Conservation (phyloP, 192 early-diverging fungal species). For the Podochytrium sp. region DNA sequence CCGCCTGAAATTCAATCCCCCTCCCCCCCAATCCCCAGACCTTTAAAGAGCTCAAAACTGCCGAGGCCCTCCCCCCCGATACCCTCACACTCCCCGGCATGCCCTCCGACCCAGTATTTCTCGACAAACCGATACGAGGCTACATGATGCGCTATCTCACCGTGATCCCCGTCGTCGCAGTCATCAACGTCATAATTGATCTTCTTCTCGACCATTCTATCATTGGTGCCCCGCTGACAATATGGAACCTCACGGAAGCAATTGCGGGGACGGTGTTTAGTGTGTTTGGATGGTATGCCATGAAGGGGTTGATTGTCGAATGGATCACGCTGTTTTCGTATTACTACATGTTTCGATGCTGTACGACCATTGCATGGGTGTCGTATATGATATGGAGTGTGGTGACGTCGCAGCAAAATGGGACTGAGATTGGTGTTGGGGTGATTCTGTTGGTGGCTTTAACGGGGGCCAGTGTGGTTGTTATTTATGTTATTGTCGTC, state of each 20-base stretch:
- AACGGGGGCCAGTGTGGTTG: background rate
- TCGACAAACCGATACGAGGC: slow-evolving; percentile 5
- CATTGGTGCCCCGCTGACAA: background rate
- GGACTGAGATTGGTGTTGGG: background rate
- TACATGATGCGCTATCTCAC: background rate
- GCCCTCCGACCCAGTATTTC: slow-evolving; percentile 3
- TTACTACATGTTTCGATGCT: background rate
- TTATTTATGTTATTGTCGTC: background rate
- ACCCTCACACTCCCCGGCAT: background rate
- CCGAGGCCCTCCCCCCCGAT: background rate
- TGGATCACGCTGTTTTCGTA: background rate
- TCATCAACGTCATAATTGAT: background rate
- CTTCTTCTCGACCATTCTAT: background rate
- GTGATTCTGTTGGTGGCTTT: background rate
- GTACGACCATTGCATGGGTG: background rate
- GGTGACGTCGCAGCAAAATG: background rate
- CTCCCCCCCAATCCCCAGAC: background rate
- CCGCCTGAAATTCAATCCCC: too few species aligned
- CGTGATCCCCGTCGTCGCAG: background rate
- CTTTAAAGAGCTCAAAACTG: background rate
- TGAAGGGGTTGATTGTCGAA: background rate
- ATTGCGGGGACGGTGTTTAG: background rate
- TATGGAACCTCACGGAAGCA: background rate
- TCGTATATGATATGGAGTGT: background rate
- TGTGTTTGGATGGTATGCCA: background rate